Base-by-base conservation (phyloP, 1,284 basidiomycete species). In the Hymenochaete sp. region DNA sequence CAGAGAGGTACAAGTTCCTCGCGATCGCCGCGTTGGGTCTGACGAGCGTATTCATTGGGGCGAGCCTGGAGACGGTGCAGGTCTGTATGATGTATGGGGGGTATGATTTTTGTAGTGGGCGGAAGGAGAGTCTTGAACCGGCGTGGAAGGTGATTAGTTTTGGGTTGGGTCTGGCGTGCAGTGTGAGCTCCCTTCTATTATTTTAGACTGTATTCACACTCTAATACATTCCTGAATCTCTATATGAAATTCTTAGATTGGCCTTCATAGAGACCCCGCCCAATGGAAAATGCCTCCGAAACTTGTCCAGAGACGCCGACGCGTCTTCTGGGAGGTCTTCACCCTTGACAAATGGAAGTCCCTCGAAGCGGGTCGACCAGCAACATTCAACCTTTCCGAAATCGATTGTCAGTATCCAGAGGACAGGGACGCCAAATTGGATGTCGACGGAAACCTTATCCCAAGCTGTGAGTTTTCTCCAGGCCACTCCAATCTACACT, bases 261-360 rank as follows among this genome's bases (percentile, higher is more conserved):
- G 53, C 16, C 43, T 54, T 8, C 53, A 52, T 54, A 37, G 58
- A 4, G 58, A 60, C 47, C 54, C 55, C 24, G 52, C 53, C 9
- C 48, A 53, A 42, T 60, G 58, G 58, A 54, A 57, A 11, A 41
- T 47, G 53, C 54, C 35, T 22, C 47, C 45, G n/a, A 46, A 53
- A 38, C 49, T 58, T 27, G 50, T 52, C 4, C 52, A 57, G 28
- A 43, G 53, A 4, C 50, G 58, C n/a, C 48, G 58, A 14, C 52
- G 48, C 16, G 42, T 59, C 19, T 59, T 58, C 46, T 60, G 58
- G 58, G 57, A 60, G 48, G 47, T 59, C 7, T 54, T 45, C 25
- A 16, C 21, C 7, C 18, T 51, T 5, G 49, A 53, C 18, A 45
- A 48, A 16, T 45, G 45, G 48, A 49, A 46, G 31, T 48, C 45